A percentile compares a stretch with the other conserved stretches of the same genome.
phyloP scores from a whole-genome alignment of 345 rosid genomes.

The Salix viminalis region DNA sequence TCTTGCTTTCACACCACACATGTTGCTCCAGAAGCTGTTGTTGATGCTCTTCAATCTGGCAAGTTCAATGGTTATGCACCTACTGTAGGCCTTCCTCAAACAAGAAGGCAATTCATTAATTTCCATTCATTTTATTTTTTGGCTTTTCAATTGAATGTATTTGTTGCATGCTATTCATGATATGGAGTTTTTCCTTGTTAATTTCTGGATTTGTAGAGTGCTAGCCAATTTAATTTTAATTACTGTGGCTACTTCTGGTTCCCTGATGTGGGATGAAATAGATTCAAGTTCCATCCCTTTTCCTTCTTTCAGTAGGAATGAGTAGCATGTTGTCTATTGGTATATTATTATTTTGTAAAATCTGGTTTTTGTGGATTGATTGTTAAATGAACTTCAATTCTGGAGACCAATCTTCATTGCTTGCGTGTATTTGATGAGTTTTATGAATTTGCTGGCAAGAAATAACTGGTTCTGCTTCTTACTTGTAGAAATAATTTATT shows the following conservation, averaged over 20 bases:
- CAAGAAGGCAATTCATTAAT: slow-evolving; percentile 55
- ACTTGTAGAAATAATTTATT: neutral
- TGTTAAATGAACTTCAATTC: neutral
- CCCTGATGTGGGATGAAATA: neutral
- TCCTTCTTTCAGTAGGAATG: neutral
- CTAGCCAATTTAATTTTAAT: neutral
- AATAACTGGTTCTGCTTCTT: neutral
- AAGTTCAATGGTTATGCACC: slow-evolving; percentile 94
- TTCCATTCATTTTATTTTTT: neutral
- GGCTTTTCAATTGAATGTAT: neutral
- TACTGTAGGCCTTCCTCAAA: slow-evolving; percentile 80
- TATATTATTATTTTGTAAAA: neutral
- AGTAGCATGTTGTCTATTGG: neutral
- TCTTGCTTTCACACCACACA: slow-evolving; percentile 72
- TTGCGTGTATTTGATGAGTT: neutral
- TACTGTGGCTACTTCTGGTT: neutral
- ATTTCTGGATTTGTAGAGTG: neutral
- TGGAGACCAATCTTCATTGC: neutral
- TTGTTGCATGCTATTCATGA: neutral
- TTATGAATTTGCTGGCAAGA: neutral
- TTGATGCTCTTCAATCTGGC: slow-evolving; percentile 61
- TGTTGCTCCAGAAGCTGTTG: slow-evolving; percentile 58
- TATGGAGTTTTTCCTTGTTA: neutral
- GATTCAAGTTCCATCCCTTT: neutral
- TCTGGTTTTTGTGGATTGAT: neutral